Base-by-base conservation (phyloP, 176 grass and related monocot species). In the Rhipidocladum racemiflorum region DNA sequence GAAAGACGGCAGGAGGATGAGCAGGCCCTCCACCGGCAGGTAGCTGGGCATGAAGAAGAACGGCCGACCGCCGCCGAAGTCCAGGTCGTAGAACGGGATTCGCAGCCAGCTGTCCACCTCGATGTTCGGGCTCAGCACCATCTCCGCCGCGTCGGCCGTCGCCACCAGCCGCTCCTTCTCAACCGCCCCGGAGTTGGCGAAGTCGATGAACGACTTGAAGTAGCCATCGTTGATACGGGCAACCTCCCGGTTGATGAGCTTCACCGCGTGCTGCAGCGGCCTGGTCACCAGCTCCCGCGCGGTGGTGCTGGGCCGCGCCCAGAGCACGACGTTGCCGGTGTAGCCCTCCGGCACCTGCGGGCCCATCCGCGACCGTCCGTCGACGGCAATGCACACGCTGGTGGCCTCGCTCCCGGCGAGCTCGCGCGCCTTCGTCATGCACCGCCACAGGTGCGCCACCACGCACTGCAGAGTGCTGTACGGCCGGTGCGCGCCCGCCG, bases 131-230 rank as follows among this genome's bases (percentile, higher is more conserved):
- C 74, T 7, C 0, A 39, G 18, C 50, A 23, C 28, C 2, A 7
- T 11, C 63, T 85, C 18, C 20, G 28, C 13, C 4, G 50, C 38
- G 50, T 86, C 76, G 11, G 88, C 85, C 16, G 87, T 51, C 23
- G 86, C 61, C 43, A 42, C 79, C 20, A 87, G 42, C 67, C 46
- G 49, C 48, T 83, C 90, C 55, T 66, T 2, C 45, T 87, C 89
- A 42, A 91, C 92, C 10, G 55, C 44, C 2, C 74, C 34, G 8
- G 89, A 88, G 28, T 63, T 75, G 0, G 70, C 53, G 66, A 83
- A 85, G 60, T 59, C 59, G 53, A 85, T 16, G 56, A 85, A 79
- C 3, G 83, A 76, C 15, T 25, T 5, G 77, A 86, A 86, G 36
- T 86, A 86, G 9, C 0, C 38, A 9, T 67, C 85, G 60, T 74